These are phyloP conservation scores for Suillus subaureus DNA, from an alignment of 768 basidiomycete genomes.

Conservation along the genomic window DNA sequence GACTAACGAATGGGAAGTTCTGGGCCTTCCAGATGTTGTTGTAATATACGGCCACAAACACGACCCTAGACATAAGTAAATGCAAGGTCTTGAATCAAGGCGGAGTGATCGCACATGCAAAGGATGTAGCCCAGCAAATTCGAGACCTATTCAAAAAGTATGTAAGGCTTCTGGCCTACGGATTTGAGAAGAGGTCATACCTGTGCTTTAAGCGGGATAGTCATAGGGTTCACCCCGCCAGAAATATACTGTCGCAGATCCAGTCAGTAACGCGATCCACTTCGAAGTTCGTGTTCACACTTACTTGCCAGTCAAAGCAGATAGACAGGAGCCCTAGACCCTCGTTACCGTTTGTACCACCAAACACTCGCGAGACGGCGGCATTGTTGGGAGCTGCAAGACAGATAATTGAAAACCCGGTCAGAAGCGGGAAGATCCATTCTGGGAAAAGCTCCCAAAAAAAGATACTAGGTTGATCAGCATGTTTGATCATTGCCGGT, in stretches of 20 bases:
- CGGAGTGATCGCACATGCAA: constrained; percentile 43
- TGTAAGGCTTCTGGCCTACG: not conserved
- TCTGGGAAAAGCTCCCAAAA: constrained; percentile 28
- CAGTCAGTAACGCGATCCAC: not conserved
- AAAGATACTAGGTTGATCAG: constrained; percentile 30
- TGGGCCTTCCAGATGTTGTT: constrained; percentile 55
- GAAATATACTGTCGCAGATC: constrained; percentile 25
- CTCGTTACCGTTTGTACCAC: constrained; percentile 68
- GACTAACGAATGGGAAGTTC: constrained; percentile 52
- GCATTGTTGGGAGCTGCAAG: constrained; percentile 52
- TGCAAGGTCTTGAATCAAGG: constrained; percentile 1
- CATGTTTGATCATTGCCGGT: constrained; percentile 1
- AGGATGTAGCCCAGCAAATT: constrained; percentile 48
- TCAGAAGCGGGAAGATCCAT: constrained; percentile 57
- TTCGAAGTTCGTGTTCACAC: constrained; percentile 22
- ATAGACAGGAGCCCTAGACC: constrained; percentile 62
- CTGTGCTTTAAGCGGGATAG: constrained; percentile 53
- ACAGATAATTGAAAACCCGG: constrained; percentile 66
- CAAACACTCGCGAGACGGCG: constrained; percentile 64
- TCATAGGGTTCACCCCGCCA: constrained; percentile 43
- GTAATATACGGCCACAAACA: constrained; percentile 31
- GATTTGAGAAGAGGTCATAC: constrained; percentile 10
- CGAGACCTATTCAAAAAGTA: constrained; percentile 34
- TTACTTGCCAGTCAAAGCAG: constrained; percentile 55
- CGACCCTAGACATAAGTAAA: constrained; percentile 16